These are phyloP conservation scores for Lagenidium giganteum DNA, from an alignment of 352 stramenopile genomes.

Conservation along the genomic window DNA sequence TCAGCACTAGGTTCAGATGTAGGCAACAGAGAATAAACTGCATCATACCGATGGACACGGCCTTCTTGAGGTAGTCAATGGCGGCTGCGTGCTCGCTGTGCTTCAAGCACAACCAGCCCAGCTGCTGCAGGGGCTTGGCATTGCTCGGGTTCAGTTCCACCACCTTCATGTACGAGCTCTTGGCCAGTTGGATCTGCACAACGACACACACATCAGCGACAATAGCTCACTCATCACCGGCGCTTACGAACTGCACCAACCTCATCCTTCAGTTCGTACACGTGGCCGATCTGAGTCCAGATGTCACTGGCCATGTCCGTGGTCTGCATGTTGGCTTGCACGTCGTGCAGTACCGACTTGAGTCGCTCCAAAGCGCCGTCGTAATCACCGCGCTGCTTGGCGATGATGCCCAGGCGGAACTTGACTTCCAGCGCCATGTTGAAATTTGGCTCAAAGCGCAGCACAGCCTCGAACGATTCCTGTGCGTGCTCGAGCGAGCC, in stretches of 20 bases:
- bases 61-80: slow-evolving; percentile 85
- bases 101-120: slow-evolving; percentile 82
- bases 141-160: slow-evolving; percentile 81
- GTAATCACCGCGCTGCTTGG: slow-evolving; percentile 78
- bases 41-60: slow-evolving; percentile 40
- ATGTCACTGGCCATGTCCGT: slow-evolving; percentile 85
- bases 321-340: slow-evolving; percentile 75
- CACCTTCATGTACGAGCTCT: slow-evolving; percentile 84
- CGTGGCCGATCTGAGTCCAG: slow-evolving; percentile 84
- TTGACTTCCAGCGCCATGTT: slow-evolving; percentile 87
- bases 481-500: slow-evolving; percentile 81
- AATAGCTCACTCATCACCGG: neutral
- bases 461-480: slow-evolving; percentile 80
- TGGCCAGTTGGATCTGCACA: slow-evolving; percentile 59
- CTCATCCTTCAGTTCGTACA: slow-evolving; percentile 85
- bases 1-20: slow-evolving; percentile 4
- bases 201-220: neutral
- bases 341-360: slow-evolving; percentile 77
- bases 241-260: neutral
- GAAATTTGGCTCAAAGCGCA: slow-evolving; percentile 83
- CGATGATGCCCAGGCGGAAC: slow-evolving; percentile 81
- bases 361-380: slow-evolving; percentile 76
- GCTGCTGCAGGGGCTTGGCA: slow-evolving; percentile 77
- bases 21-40: neutral
- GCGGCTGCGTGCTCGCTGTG: slow-evolving; percentile 78